Conservation (phyloP, 345 rosid genomes). For the rapeseed (Brassica napus) region Da-Ae NC_063435.1:29129501-29130000, state of each 20-base stretch:
- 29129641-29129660: not conserved
- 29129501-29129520: not conserved
- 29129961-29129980: conserved; percentile 74
- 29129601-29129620: conserved; percentile 42
- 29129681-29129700: conserved; percentile 87
- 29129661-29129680: conserved; percentile 44
- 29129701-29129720: conserved; percentile 94
- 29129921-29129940: conserved; percentile 96
- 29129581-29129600: conserved; percentile 62
- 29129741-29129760: conserved; percentile 81
- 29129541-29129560: conserved; percentile 70
- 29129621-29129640: not conserved
- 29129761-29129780: conserved; percentile 80
- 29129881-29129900: conserved; percentile 92
- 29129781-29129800: conserved; percentile 68
- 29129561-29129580: conserved; percentile 56
- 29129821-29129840: not conserved
- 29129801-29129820: not conserved
- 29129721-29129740: conserved; percentile 67
- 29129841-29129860: not conserved
- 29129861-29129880: conserved; percentile 72
- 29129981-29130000: conserved; percentile 42
- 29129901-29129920: conserved; percentile 88
- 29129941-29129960: conserved; percentile 83
- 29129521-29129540: conserved; percentile 49